These are phyloP conservation scores for Opeltia flavorubescens DNA, from an alignment of 495 filamentous ascomycete species.

Conservation along the genomic window DNA sequence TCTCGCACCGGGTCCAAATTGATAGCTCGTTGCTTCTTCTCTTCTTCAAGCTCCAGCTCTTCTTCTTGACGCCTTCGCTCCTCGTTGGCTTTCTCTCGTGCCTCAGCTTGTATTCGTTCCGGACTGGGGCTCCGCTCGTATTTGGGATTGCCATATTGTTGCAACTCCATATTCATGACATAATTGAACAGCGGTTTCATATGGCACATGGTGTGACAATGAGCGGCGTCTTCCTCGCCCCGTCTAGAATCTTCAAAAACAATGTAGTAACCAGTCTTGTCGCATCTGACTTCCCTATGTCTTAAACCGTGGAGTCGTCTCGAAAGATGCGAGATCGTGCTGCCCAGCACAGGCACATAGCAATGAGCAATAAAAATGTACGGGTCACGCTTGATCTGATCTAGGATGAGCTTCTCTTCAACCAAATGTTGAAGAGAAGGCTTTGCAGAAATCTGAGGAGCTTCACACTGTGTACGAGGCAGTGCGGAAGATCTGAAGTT, in stretches of 20 bases:
- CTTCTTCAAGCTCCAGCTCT: constrained; percentile 66
- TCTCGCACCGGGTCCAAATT: constrained; percentile 78
- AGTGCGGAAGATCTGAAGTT: constrained; percentile 22
- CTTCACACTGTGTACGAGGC: constrained; percentile 36
- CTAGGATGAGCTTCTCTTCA: constrained; percentile 45
- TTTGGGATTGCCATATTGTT: constrained; percentile 52
- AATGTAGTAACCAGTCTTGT: constrained; percentile 81
- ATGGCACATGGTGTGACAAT: constrained; percentile 60
- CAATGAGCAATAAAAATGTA: constrained; percentile 85
- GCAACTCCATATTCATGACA: constrained; percentile 79
- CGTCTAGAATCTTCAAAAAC: constrained; percentile 61
- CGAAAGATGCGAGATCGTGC: constrained; percentile 73
- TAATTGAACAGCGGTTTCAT: constrained; percentile 78
- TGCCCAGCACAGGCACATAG: constrained; percentile 73
- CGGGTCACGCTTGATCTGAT: constrained; percentile 61
- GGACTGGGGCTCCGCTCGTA: constrained; percentile 51
- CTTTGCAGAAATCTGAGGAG: constrained; percentile 17
- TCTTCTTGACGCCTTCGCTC: constrained; percentile 51
- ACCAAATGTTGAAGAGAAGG: constrained; percentile 21
- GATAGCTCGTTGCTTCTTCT: constrained; percentile 68
- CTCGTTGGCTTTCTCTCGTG: constrained; percentile 38
- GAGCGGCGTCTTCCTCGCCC: constrained; percentile 65
- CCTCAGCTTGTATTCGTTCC: constrained; percentile 35
- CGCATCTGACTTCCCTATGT: constrained; percentile 64
- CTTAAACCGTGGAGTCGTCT: constrained; percentile 68